These are phyloP conservation scores for Pichia sp. DNA, from an alignment of 1,139 yeast species.

Conservation along the genomic window DNA sequence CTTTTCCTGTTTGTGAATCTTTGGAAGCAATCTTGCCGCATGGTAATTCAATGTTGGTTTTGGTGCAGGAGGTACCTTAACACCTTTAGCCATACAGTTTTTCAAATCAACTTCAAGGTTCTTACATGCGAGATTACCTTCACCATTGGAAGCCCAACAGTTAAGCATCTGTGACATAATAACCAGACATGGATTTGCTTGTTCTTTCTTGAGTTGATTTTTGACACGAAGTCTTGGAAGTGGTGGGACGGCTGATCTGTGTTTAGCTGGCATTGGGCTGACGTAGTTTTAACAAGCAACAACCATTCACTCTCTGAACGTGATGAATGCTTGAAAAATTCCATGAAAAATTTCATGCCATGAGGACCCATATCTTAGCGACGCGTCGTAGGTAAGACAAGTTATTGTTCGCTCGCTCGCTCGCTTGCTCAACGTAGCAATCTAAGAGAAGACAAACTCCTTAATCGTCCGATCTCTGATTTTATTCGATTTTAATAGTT, in stretches of 20 bases:
- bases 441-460: too few relatives aligned
- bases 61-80: conserved; percentile 33
- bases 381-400: too few relatives aligned
- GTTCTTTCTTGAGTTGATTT: conserved; percentile 49
- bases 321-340: too few relatives aligned
- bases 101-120: conserved; percentile 52
- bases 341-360: too few relatives aligned
- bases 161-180: conserved; percentile 78
- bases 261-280: conserved; percentile 9
- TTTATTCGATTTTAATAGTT: too few relatives aligned
- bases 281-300: not conserved
- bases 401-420: too few relatives aligned
- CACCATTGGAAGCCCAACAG: conserved; percentile 97
- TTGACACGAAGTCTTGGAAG: conserved; percentile 69
- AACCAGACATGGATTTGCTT: conserved; percentile 64
- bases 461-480: too few relatives aligned
- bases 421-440: too few relatives aligned
- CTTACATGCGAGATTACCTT: conserved; percentile 62
- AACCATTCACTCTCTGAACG: too few relatives aligned
- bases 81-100: conserved; percentile 39
- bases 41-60: conserved; percentile 70
- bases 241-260: conserved; percentile 45
- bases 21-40: conserved; percentile 72
- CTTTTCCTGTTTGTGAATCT: conserved; percentile 35
- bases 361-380: too few relatives aligned